Base-by-base conservation (phyloP, 1,284 basidiomycete species). In the Apiotrichum gamsii region DNA sequence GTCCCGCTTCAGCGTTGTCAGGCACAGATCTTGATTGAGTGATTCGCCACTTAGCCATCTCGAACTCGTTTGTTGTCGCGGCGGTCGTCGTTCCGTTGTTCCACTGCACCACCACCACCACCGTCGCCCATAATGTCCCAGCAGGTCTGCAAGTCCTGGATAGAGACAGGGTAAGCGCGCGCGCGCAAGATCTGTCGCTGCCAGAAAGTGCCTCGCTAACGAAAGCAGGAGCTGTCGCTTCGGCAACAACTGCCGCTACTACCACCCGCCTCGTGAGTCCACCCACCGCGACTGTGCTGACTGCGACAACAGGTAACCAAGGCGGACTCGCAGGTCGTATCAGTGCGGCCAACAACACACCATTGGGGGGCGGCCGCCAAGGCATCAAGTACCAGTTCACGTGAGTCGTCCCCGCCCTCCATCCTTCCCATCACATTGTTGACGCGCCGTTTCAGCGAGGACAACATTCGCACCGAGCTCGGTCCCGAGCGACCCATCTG, bases 401-500 rank as follows among this genome's bases (percentile, higher is more conserved):
- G 65, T 66, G 43, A 50, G 62, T 50, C n/a, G n/a, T n/a, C 28
- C 5, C n/a, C 16, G 3, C 8, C 3, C 19, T 3, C 10, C 18
- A 4, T 25, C 39, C 13, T 16, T 13, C 13, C 5, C 11, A 32
- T 33, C n/a, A 15, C 11, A 15, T 10, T 19, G 19, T 46, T 48
- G 16, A 52, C 39, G 2, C 25, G 11, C 33, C 30, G 4, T 10
- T 24, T 3, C 21, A 70, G 68, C 31, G 61, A 64, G 14, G 62
- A 65, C 15, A 60, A 58, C 2, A 45, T 72, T 33, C 45, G 53
- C 18, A 35, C 46, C 16, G 70, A 72, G 34, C 59, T 72, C 2
- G 33, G 45, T 6, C 50, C 55, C 3, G 69, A 71, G 38, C 58
- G 58, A 59, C 91, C 90, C 0, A 46, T 79, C 8, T 96, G 87